Evolutionary conservation across 2,329 filamentous ascomycete species (phyloP), one percentile per base, ranked within the genome.

Genomic region (Chaetomium sp.): DNA sequence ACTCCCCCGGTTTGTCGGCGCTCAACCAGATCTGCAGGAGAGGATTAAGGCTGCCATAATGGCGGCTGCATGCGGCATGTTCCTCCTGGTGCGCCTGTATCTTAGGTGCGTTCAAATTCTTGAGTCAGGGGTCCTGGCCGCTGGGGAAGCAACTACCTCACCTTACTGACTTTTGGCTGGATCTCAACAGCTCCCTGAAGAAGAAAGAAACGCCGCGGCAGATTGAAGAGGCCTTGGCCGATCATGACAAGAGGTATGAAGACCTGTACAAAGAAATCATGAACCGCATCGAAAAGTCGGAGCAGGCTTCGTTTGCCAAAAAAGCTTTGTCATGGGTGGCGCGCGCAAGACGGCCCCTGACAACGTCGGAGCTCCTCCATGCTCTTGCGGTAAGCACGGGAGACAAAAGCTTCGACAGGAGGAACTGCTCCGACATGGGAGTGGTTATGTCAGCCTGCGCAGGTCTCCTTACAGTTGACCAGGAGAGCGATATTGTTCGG

Each of bases 391-490:
- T 72, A 0, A 65, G 71, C 19, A 1, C 49, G 5, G 62, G 58
- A 0, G 43, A 64, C 3, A 5, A 42, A 2, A 57, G 64, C 5
- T 48, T 75, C 1, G 66, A 73, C 14, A 35, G 61, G 27, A 66
- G 70, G 0, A 68, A 69, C 36, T 34, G 72, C 0, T 45, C 65
- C 0, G 50, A 64, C 1, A 19, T 65, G 1, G 64, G 67, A 1
- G 56, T 63, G 9, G 57, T 73, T 1, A 52, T 71, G 3, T 67
- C 67, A 1, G 61, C 66, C 0, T 74, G 70, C 55, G 67, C 66
- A 14, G 73, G 72, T 0, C 55, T 76, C 5, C 68, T 75, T 4
- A 69, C 64, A 2, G 46, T 72, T 11, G 69, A 74, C 53, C 45
- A 68, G 6, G 62, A 71, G 51, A 73, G 62, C 56, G 46, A 63